These are phyloP conservation scores for Barnettozyma californica DNA, from an alignment of 805 yeast species.

Conservation along the genomic window DNA sequence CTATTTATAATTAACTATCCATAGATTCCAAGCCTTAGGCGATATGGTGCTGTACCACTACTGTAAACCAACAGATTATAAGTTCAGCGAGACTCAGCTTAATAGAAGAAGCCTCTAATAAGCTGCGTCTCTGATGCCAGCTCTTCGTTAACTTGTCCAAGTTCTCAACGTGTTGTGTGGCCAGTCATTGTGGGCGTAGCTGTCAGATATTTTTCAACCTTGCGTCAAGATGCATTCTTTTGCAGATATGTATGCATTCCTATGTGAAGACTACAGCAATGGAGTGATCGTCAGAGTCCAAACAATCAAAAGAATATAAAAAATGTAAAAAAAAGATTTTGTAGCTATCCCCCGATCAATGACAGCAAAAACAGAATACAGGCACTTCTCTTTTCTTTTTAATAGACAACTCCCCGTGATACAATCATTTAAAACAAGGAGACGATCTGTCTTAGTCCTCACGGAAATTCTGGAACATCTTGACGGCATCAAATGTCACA, in stretches of 20 bases:
- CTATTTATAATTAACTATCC: too few relatives aligned
- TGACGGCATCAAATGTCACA: neutral
- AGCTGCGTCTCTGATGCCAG: too few relatives aligned
- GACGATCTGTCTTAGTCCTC: neutral
- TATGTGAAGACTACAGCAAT: neutral
- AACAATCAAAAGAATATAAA: neutral
- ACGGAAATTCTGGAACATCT: too few relatives aligned
- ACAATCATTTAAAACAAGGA: neutral
- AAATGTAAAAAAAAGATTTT: neutral
- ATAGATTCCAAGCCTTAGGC: too few relatives aligned
- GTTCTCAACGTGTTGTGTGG: too few relatives aligned
- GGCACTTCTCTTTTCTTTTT: neutral
- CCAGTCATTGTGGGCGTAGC: too few relatives aligned
- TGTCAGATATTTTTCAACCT: neutral
- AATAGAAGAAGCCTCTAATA: too few relatives aligned
- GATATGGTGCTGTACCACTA: too few relatives aligned
- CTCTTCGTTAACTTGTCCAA: too few relatives aligned
- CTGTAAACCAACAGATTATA: too few relatives aligned
- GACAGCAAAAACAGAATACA: neutral
- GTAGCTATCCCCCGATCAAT: neutral
- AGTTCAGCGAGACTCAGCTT: too few relatives aligned
- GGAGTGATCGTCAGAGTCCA: neutral
- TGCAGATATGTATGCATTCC: neutral
- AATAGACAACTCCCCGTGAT: neutral
- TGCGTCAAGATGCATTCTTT: neutral